Evolutionary conservation across 192 early-diverging fungal genomes (phyloP).

Genomic region (Gryganskiella cystojenkinii): DNA sequence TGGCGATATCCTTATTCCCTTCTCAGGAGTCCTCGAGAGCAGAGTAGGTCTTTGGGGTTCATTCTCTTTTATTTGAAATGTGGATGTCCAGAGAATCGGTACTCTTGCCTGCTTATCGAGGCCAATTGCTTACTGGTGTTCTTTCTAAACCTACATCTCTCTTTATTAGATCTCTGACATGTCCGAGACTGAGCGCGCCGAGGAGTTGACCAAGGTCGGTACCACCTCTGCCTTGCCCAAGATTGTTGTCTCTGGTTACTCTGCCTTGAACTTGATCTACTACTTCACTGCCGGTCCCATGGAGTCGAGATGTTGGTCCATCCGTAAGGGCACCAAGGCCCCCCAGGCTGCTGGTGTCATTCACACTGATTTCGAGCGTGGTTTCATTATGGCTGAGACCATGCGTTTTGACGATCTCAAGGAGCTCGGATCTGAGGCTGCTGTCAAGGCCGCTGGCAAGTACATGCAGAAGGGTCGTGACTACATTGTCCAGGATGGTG

Average conservation of each 20-base stretch:
- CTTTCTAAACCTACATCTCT: not conserved
- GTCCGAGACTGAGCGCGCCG: slow-evolving; percentile 65
- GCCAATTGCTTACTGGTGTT: no score
- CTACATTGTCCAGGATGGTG: slow-evolving; percentile 92
- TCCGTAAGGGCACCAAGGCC: slow-evolving; percentile 79
- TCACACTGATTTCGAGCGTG: slow-evolving; percentile 86
- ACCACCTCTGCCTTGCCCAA: slow-evolving; percentile 83
- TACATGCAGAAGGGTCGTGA: slow-evolving; percentile 93
- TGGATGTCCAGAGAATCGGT: no score
- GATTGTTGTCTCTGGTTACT: slow-evolving; percentile 94
- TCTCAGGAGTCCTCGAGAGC: slow-evolving; percentile 86
- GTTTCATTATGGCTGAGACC: slow-evolving; percentile 95
- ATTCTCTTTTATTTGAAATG: not conserved
- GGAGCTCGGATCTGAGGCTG: slow-evolving; percentile 83
- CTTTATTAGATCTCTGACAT: slow-evolving; percentile 42
- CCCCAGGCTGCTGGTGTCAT: slow-evolving; percentile 95
- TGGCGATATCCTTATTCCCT: slow-evolving; percentile 91
- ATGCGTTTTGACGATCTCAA: slow-evolving; percentile 91
- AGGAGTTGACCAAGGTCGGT: slow-evolving; percentile 73
- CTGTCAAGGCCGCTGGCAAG: slow-evolving; percentile 93
- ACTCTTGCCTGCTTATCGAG: no score
- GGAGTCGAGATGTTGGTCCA: slow-evolving; percentile 65
- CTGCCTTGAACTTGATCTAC: slow-evolving; percentile 87
- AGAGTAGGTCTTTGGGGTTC: slow-evolving; percentile 48
- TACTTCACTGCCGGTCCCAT: slow-evolving; percentile 94